Conservation (phyloP, 352 stramenopile genomes). For the Phytophthora sp. region DNA sequence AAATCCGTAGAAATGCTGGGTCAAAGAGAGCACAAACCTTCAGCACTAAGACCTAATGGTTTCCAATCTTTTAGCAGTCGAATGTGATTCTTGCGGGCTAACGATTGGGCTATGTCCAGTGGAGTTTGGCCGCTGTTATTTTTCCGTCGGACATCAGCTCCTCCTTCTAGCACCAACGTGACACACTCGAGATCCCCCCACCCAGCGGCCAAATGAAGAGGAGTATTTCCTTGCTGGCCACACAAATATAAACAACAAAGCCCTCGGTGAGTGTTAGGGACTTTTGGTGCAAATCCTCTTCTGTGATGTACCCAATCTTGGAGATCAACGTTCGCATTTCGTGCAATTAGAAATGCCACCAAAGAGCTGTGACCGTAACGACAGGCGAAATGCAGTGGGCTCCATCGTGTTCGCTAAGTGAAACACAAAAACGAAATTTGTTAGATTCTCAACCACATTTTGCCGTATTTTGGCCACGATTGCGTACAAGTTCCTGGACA, state of each 20-base stretch:
- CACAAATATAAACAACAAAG: background rate
- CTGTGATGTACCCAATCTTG: slow-evolving; percentile 45
- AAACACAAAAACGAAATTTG: background rate
- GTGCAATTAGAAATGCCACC: slow-evolving; percentile 54
- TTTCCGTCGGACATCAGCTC: slow-evolving; percentile 28
- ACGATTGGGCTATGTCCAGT: slow-evolving; percentile 41
- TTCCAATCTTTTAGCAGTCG: slow-evolving; percentile 60
- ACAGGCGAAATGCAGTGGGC: slow-evolving; percentile 65
- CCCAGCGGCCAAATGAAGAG: slow-evolving; percentile 70
- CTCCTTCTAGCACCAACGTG: slow-evolving; percentile 63
- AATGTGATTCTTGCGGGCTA: slow-evolving; percentile 47
- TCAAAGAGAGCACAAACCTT: slow-evolving; percentile 48
- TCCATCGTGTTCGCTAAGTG: slow-evolving; percentile 68
- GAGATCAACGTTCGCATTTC: slow-evolving; percentile 53
- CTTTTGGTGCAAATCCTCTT: background rate
- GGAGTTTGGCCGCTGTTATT: slow-evolving; percentile 51
- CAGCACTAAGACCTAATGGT: slow-evolving; percentile 37
- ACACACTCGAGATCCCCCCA: slow-evolving; percentile 66
- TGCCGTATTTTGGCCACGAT: no score
- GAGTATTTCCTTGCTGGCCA: slow-evolving; percentile 64
- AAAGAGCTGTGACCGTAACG: slow-evolving; percentile 56
- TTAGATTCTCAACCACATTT: no score
- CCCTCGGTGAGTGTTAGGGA: background rate
- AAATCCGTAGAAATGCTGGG: no score
- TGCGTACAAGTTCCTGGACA: slow-evolving; percentile 57